Base-by-base conservation (phyloP, 164 flowering plant species). In the Piper betle region DNA sequence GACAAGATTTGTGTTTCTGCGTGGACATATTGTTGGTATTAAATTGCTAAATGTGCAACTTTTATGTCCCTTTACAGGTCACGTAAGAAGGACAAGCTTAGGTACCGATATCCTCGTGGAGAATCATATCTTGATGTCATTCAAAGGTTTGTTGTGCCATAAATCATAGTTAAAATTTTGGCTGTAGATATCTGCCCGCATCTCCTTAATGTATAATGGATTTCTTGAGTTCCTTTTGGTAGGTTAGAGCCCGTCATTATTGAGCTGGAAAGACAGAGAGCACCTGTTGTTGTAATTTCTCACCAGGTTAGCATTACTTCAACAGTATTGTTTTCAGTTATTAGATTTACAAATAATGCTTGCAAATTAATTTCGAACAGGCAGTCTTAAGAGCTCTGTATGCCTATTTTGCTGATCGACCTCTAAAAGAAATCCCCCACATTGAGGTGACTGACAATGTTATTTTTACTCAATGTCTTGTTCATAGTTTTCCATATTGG, bases 61-160 rank as follows among this genome's bases (percentile, higher is more conserved):
- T 43, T 62, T 25, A 25, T 25, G 33, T 25, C 33, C 33, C 37
- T 50, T 60, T 72, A 59, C 80, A 94, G 99, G 72, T 74, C 96
- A 11, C 95, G 97, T 39, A 80, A 88, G 77, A 91, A 94, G 75
- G 99, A 94, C 75, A 94, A 94, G 73, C 74, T 94, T 66, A 79
- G 96, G 72, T 94, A 94, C 66, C 81, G 99, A 15, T 94, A 94
- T 77, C 99, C 99, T 75, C 95, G 99, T 55, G 99, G 99, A 55
- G 99, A 94, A 69, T 94, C 97, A 62, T 93, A 93, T 67, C 81
- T 90, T 59, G 99, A 93, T 82, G 99, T 93, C 62, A 93, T 93
- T 68, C 99, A 94, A 73, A 91, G 97, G 99, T 94, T 61, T 75
- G 71, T 41, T 58, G 37, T 63, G 52, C 38, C 39, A 43, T 6